Conservation (phyloP, 805 yeast genomes). For the Suhomyces kilbournensis region DNA sequence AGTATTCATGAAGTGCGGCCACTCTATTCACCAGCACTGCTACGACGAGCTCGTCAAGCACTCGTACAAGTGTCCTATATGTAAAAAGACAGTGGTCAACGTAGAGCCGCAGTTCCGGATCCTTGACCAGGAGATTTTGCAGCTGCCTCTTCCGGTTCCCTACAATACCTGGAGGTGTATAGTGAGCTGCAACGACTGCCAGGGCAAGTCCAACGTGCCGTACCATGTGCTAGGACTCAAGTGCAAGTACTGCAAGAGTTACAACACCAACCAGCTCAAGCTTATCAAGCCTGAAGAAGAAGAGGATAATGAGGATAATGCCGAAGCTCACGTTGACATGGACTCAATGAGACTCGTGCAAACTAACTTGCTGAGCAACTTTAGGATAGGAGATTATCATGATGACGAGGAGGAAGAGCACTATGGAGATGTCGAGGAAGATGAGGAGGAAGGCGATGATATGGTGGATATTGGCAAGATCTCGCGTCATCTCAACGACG, state of each 20-base stretch:
- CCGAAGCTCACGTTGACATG: slow-evolving; percentile 9
- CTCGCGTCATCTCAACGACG: slow-evolving; percentile 17
- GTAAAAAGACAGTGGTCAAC: slow-evolving; percentile 78
- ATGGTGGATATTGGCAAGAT: slow-evolving; percentile 24
- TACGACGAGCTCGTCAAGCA: slow-evolving; percentile 78
- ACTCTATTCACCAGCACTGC: slow-evolving; percentile 85
- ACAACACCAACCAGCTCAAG: slow-evolving; percentile 75
- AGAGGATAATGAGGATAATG: slow-evolving; percentile 25
- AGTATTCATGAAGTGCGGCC: slow-evolving; percentile 92
- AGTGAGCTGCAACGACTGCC: slow-evolving; percentile 82
- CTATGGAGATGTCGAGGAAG: slow-evolving; percentile 26
- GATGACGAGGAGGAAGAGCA: slow-evolving; percentile 16
- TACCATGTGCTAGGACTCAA: slow-evolving; percentile 85
- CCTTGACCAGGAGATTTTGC: slow-evolving; percentile 75
- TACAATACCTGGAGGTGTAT: slow-evolving; percentile 72
- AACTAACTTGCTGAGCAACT: slow-evolving; percentile 36
- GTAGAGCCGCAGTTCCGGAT: slow-evolving; percentile 88
- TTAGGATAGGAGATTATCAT: slow-evolving; percentile 33
- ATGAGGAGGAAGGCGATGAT: slow-evolving; percentile 21
- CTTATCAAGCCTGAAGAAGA: slow-evolving; percentile 65
- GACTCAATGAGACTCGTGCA: slow-evolving; percentile 29
- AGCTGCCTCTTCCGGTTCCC: slow-evolving; percentile 78
- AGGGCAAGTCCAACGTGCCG: slow-evolving; percentile 68
- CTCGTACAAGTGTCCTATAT: slow-evolving; percentile 87
- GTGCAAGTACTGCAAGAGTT: slow-evolving; percentile 83